These are phyloP conservation scores for Hondaea fermentalgiana DNA, from an alignment of 108 stramenopile genomes.

Conservation along the genomic window DNA sequence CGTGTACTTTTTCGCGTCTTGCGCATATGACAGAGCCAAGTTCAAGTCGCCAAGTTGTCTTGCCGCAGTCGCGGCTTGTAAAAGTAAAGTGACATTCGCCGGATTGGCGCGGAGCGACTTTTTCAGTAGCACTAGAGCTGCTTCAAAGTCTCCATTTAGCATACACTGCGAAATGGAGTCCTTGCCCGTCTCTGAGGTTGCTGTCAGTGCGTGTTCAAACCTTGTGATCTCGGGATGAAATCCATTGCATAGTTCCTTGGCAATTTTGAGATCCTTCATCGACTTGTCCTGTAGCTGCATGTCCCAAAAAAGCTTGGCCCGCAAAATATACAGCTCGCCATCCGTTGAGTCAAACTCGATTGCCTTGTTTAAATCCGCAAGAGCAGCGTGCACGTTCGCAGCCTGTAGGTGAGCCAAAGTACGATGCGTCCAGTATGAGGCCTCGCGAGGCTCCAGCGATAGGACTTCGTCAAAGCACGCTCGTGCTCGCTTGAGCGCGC, in stretches of 20 bases:
- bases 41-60: background rate
- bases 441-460: background rate
- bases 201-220: background rate
- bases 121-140: background rate
- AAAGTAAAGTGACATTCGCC: background rate
- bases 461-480: conserved; percentile 9
- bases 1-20: background rate
- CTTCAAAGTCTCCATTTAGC: background rate
- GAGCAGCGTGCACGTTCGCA: background rate
- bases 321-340: background rate
- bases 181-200: background rate
- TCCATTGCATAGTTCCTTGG: background rate
- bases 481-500: background rate
- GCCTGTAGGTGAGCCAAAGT: background rate
- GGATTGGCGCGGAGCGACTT: background rate
- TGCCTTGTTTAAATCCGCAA: background rate
- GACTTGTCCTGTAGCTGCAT: background rate
- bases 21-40: background rate
- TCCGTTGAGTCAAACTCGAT: background rate
- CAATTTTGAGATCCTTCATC: background rate
- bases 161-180: background rate
- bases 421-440: background rate
- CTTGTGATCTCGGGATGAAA: background rate
- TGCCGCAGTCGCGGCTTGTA: background rate
- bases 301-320: background rate